Base-by-base conservation (phyloP, 768 basidiomycete genomes). In the Xerocomus brunneocitrinus region DNA sequence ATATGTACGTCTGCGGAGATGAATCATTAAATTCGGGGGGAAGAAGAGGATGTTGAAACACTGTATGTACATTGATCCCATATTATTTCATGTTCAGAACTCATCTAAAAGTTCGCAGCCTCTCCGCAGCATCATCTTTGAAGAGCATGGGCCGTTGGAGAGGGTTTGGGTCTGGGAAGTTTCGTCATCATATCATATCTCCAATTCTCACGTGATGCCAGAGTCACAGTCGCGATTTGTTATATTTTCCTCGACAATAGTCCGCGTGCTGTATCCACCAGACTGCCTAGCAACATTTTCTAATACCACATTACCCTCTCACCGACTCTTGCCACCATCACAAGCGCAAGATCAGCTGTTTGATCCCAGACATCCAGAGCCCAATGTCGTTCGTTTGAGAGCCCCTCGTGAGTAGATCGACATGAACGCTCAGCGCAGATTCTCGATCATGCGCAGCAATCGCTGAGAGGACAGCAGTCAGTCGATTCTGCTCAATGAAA, bases 361-460 rank as follows among this genome's bases (percentile, higher is more conserved):
- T 95, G 53, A 95, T 72, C 7, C 89, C 91, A 12, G 91, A 85
- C 91, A 94, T 89, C 86, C 85, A 89, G 51, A 89, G 63, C 2
- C 81, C 84, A 65, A 95, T 91, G 60, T 95, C 91, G 48, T 91
- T 87, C 39, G 86, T 87, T 52, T 83, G 79, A 47, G 88, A 86
- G 25, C 86, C 88, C 45, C 78, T 74, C 3, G 91, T 94, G 43
- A 98, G 76, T 28, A 97, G 72, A 49, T 91, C 89, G 27, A 95
- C 84, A 62, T 98, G 94, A 54, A 94, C 83, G 7, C 84, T 80
- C 62, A 94, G 70, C 19, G 94, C 90, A 30, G 78, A 79, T 28
- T 85, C 80, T 53, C 85, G 84, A 70, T 98, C 89, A 49, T 79
- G 84, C 5, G 82, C 79, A 49, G 80, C 82, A 77, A 98, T 94